phyloP scores from a whole-genome alignment of 371 early-diverging fungal genomes.

The Basidiobolus heterosporus region DNA sequence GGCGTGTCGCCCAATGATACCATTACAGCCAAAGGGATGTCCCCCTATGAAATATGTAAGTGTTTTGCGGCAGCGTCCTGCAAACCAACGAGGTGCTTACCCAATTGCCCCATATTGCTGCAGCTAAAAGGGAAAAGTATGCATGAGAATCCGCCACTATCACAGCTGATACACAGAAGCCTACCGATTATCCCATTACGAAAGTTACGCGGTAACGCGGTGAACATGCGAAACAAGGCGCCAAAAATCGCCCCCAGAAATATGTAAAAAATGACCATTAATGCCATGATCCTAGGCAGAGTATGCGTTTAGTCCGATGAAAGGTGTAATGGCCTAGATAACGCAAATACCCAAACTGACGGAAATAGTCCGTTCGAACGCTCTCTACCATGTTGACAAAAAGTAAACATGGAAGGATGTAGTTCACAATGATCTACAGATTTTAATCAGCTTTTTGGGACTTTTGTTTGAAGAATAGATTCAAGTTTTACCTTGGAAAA shows the following conservation, averaged over 20 bases:
- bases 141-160: not conserved
- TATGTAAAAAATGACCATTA: not conserved
- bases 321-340: not conserved
- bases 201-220: not conserved
- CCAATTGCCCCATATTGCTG: constrained; percentile 1
- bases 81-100: not conserved
- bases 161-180: not conserved
- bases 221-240: not conserved
- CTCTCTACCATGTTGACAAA: not conserved
- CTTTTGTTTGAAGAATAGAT: not conserved
- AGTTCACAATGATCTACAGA: constrained; percentile 1
- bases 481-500: not conserved
- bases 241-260: not conserved
- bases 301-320: not conserved
- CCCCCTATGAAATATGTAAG: constrained; percentile 9
- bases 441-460: not conserved
- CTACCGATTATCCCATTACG: not conserved
- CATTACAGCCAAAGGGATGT: constrained; percentile 19
- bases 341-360: not conserved
- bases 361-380: not conserved
- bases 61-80: not conserved
- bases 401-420: not conserved
- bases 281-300: not conserved
- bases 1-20: constrained; percentile 14
- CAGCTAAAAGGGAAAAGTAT: not conserved